Conservation (phyloP, 75 land plant genomes). For the Adiantum capillusveneris region DNA sequence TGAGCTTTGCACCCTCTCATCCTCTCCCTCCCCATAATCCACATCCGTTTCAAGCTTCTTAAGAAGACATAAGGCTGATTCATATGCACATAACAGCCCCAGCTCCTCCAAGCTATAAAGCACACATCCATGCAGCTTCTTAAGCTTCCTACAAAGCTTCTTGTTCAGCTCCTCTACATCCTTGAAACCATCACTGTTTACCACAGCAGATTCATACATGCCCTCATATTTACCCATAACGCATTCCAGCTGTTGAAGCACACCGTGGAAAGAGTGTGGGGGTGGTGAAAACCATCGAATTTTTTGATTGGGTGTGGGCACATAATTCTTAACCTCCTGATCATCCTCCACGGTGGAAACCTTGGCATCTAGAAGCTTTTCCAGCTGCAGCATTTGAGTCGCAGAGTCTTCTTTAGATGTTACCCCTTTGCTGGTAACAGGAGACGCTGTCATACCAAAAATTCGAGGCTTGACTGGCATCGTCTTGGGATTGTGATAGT, state of each 20-base stretch:
- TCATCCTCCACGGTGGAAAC: constrained; percentile 56
- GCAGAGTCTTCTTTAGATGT: constrained; percentile 47
- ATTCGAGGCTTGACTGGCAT: constrained; percentile 41
- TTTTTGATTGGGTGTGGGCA: constrained; percentile 47
- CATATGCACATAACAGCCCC: constrained; percentile 67
- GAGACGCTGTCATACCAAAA: constrained; percentile 92
- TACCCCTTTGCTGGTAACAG: constrained; percentile 64
- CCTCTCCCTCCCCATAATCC: background rate
- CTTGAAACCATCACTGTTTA: constrained; percentile 11
- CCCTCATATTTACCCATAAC: constrained; percentile 41
- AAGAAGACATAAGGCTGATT: constrained; percentile 10
- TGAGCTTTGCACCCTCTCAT: background rate
- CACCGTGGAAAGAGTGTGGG: constrained; percentile 2
- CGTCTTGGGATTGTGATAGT: constrained; percentile 27
- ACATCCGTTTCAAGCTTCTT: constrained; percentile 5
- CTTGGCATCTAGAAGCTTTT: constrained; percentile 52
- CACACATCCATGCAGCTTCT: constrained; percentile 40
- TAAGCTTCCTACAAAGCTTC: constrained; percentile 28
- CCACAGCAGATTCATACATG: constrained; percentile 11
- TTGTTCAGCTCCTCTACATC: constrained; percentile 40
- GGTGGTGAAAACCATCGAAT: constrained; percentile 27
- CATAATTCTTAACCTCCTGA: constrained; percentile 52
- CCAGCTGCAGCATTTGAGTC: constrained; percentile 45
- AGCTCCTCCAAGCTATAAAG: constrained; percentile 62
- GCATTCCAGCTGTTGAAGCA: constrained; percentile 34